Base-by-base conservation (phyloP, 441 rosid species). In the Sinapis alba region DNA sequence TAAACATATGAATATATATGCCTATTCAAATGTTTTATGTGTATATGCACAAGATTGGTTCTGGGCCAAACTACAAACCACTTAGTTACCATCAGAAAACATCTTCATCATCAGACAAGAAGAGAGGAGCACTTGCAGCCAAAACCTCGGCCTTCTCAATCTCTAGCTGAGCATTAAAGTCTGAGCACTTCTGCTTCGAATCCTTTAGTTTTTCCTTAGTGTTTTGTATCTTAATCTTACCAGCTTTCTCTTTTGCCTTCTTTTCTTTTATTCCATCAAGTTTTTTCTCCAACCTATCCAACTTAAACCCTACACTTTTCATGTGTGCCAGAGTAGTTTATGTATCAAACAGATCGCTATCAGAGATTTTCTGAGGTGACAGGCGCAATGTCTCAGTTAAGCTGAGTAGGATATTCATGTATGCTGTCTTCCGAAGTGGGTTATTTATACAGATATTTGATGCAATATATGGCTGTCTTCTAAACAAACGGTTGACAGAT, bases 281-380 rank as follows among this genome's bases (percentile, higher is more conserved):
- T 13, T 50, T 72, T 1, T 20, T 72, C 59, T 72, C 59, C 47
- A 72, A 34, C 69, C 76, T 62, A 38, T 63, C 63, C 69, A 72
- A 16, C 53, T 62, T 32, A 56, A 72, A 45, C 51, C 18, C 51
- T 45, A 13, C 4, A n/a, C 6, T 45, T 45, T n/a, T 45, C 51
- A 45, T 45, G 51, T 45, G 15, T 43, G 7, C 16, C 4, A 43
- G 50, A 43, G 50, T 43, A 43, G 13, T 19, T 11, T 51, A 4
- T 13, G 54, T 20, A 0, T 30, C 51, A 1, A 5, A 12, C 7
- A 75, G 6, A 59, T 75, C 79, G 20, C 36, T 36, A 5, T 61
- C 16, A 1, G 69, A 50, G 24, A 75, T 16, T 9, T 60, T 24
- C 12, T n/a, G 20, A 36, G 68, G 68, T 0, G 41, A 34, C 15